Evolutionary conservation across 306 rosid species (phyloP), one percentile per base, ranked within the genome.

Genomic region (Luffa aegyptiaca): DNA sequence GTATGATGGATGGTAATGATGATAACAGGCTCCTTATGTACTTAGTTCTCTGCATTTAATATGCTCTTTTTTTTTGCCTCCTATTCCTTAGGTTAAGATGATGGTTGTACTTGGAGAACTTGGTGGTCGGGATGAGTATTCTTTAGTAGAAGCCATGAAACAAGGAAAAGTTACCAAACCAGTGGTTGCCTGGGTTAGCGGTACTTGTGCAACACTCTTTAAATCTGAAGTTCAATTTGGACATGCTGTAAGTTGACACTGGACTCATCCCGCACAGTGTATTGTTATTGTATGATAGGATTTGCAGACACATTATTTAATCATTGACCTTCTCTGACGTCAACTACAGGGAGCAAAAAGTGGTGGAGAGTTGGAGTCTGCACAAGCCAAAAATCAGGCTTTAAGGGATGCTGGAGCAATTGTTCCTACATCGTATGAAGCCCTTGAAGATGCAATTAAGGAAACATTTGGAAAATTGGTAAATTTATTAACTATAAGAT

Each of bases 201-300:
- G 99, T 83, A 96, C 99, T 79, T 96, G 98, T 86, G 99, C 99
- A 74, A 87, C 87, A 17, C 97, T 96, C 66, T 96, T 96, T 91
- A 96, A 96, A 87, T 96, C 99, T 17, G 99, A 96, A 96, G 99
- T 96, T 33, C 99, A 96, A 88, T 96, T 96, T 82, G 99, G 99
- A 44, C 99, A 96, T 87, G 99, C 99, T 79, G 99, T 96, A 89
- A 91, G 99, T 85, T 41, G 31, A 65, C 79, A 51, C 71, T 52
- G 33, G 64, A 75, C 79, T 75, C 20, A 17, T 36, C 46, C 79
- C 1, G 62, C 35, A 35, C 35, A 10, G 74, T 76, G 53, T 78
- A 48, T 74, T 81, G 42, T 80, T 83, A 75, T 72, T 63, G 55
- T 45, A 75, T 72, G 55, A 11, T 65, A 75, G 79, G 80, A 53